Evolutionary conservation across 352 stramenopile genomes (phyloP).

Genomic region (Phytophthora pseudosyringae): DNA sequence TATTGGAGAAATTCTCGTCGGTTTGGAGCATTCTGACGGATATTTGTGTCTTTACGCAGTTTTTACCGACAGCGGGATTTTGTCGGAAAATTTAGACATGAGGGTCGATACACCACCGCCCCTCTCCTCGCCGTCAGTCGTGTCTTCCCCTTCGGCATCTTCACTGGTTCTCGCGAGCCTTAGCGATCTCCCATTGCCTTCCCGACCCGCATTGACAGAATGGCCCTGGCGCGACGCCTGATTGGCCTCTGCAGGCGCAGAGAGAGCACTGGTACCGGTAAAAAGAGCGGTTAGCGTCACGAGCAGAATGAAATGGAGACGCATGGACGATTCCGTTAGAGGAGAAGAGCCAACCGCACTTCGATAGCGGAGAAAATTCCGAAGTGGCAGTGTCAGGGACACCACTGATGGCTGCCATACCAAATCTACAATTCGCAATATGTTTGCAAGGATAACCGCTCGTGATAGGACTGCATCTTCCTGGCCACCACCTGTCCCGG

Average conservation of each 20-base stretch:
- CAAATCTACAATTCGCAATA: no score
- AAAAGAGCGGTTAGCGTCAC: background rate
- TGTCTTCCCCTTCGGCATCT: background rate
- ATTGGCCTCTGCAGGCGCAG: background rate
- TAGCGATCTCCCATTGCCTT: background rate
- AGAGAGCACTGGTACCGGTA: background rate
- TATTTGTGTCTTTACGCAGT: background rate
- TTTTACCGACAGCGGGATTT: background rate
- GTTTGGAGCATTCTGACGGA: constrained; percentile 1
- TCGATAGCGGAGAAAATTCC: background rate
- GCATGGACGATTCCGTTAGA: background rate
- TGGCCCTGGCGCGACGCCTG: background rate
- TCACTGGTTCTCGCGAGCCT: background rate
- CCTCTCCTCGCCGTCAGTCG: background rate
- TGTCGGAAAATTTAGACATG: background rate
- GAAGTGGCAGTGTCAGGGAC: background rate
- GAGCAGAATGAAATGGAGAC: background rate
- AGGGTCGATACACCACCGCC: no score
- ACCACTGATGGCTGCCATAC: no score
- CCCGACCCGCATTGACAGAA: background rate
- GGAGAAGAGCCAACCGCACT: background rate
- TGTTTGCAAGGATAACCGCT: background rate
- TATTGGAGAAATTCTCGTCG: constrained; percentile 1
- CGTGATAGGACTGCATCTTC: background rate
- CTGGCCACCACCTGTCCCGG: no score